Evolutionary conservation across 805 yeast genomes (phyloP).

Genomic region (Candida dajiaensis): DNA sequence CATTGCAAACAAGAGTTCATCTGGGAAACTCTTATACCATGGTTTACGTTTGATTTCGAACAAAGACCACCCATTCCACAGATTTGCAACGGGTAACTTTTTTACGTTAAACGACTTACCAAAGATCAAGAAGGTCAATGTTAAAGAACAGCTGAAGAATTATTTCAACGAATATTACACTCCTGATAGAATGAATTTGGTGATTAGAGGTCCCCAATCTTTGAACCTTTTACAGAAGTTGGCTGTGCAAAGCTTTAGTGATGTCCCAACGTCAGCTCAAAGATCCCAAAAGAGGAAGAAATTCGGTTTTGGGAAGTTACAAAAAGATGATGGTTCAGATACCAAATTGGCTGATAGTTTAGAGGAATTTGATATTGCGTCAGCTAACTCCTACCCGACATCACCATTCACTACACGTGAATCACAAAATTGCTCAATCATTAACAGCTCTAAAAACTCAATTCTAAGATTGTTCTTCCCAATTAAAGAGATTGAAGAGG

Average conservation of each 20-base stretch:
- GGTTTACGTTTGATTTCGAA: constrained; percentile 48
- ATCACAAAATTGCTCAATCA: constrained; percentile 28
- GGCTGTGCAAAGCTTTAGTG: constrained; percentile 38
- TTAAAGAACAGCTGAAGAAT: constrained; percentile 30
- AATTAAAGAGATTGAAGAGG: constrained; percentile 6
- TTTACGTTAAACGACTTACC: constrained; percentile 39
- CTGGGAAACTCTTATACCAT: constrained; percentile 49
- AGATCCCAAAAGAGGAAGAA: constrained; percentile 5
- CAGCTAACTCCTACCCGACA: constrained; percentile 13
- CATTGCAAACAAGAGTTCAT: constrained; percentile 38
- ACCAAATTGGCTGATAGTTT: constrained; percentile 1
- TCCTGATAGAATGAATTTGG: constrained; percentile 49
- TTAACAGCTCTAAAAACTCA: constrained; percentile 31
- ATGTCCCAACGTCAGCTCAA: constrained; percentile 18
- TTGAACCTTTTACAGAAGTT: constrained; percentile 49
- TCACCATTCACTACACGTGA: constrained; percentile 22
- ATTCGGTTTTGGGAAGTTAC: constrained; percentile 1
- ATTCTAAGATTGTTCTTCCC: constrained; percentile 45
- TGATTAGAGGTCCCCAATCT: constrained; percentile 63
- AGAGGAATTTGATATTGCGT: constrained; percentile 12
- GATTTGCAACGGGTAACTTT: constrained; percentile 62
- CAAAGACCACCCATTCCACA: constrained; percentile 44
- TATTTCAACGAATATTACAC: constrained; percentile 38
- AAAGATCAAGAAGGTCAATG: constrained; percentile 26
- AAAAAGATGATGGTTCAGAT: neutral